Conservation (phyloP, 1,284 basidiomycete species). For the Cutaneotrichosporon mucoides region DNA sequence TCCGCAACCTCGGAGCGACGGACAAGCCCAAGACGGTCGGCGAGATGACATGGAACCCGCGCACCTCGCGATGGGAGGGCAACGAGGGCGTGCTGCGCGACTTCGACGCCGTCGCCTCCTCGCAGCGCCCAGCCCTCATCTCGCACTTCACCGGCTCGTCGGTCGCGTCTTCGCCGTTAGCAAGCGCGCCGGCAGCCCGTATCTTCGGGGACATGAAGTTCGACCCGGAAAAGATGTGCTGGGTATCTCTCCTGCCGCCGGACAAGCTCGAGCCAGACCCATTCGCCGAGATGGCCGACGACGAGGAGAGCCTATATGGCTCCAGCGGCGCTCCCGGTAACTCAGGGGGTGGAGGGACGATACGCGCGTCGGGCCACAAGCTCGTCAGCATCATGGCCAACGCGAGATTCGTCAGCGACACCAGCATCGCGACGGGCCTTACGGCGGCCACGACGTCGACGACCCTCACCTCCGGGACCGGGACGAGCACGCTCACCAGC, state of each 20-base stretch:
- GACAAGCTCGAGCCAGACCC: slow-evolving; percentile 92
- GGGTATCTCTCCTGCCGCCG: slow-evolving; percentile 75
- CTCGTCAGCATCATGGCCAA: slow-evolving; percentile 25
- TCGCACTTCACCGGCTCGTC: slow-evolving; percentile 80
- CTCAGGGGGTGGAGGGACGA: slow-evolving; percentile 55
- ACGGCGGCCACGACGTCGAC: not conserved
- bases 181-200: slow-evolving; percentile 45
- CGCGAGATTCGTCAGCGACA: not conserved
- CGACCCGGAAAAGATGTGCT: slow-evolving; percentile 88
- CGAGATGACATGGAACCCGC: slow-evolving; percentile 96
- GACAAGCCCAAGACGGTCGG: slow-evolving; percentile 77
- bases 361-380: slow-evolving; percentile 43
- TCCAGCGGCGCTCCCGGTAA: slow-evolving; percentile 25
- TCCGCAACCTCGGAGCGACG: slow-evolving; percentile 72
- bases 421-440: not conserved
- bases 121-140: slow-evolving; percentile 90
- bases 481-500: slow-evolving; percentile 29
- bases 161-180: slow-evolving; percentile 39
- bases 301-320: slow-evolving; percentile 57
- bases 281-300: slow-evolving; percentile 82
- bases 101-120: slow-evolving; percentile 79
- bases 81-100: slow-evolving; percentile 85
- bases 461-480: slow-evolving; percentile 1
- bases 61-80: slow-evolving; percentile 86
- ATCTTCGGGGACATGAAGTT: slow-evolving; percentile 97